A percentile compares a stretch with the other conserved stretches of the same genome.
These are phyloP conservation scores for Orbilia blumenaviensis DNA, from an alignment of 2,329 filamentous ascomycete genomes.

Conservation along the genomic window DNA sequence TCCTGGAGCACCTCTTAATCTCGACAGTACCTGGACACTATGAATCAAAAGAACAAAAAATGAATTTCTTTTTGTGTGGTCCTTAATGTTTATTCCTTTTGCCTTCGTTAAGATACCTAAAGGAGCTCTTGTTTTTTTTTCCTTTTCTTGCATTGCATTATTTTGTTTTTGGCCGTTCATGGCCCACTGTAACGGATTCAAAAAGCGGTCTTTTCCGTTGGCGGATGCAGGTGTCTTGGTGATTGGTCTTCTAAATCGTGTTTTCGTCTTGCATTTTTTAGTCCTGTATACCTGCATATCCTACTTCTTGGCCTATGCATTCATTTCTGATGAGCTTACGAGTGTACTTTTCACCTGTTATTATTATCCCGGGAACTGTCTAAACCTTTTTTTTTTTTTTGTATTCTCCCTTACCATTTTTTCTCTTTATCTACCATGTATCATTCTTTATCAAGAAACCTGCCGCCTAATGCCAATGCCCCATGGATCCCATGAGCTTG, in stretches of 20 bases:
- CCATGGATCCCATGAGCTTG: conserved; percentile 30
- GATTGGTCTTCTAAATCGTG: conserved; percentile 12
- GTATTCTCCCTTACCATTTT: background rate
- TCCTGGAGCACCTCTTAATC: conserved; percentile 39
- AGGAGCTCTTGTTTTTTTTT: conserved; percentile 30
- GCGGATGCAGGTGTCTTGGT: conserved; percentile 48
- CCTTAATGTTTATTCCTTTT: background rate
- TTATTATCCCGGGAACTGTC: conserved; percentile 4
- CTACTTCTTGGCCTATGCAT: conserved; percentile 9
- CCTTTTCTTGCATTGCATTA: conserved; percentile 1
- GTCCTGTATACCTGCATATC: conserved; percentile 8
- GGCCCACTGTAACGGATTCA: conserved; percentile 24
- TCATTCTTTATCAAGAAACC: conserved; percentile 11
- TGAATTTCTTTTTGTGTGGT: background rate
- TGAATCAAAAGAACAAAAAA: conserved; percentile 14
- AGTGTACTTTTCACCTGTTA: conserved; percentile 4
- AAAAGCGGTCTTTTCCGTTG: conserved; percentile 45
- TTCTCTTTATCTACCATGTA: background rate
- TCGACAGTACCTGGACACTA: conserved; percentile 42
- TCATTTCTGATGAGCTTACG: conserved; percentile 13
- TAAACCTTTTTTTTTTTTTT: background rate
- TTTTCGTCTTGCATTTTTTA: conserved; percentile 4
- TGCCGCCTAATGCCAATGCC: conserved; percentile 18
- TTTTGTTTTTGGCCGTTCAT: conserved; percentile 10
- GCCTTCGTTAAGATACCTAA: conserved; percentile 38